phyloP scores from a whole-genome alignment of 176 grass and related monocot species.

The Tillandsia leiboldiana region DNA sequence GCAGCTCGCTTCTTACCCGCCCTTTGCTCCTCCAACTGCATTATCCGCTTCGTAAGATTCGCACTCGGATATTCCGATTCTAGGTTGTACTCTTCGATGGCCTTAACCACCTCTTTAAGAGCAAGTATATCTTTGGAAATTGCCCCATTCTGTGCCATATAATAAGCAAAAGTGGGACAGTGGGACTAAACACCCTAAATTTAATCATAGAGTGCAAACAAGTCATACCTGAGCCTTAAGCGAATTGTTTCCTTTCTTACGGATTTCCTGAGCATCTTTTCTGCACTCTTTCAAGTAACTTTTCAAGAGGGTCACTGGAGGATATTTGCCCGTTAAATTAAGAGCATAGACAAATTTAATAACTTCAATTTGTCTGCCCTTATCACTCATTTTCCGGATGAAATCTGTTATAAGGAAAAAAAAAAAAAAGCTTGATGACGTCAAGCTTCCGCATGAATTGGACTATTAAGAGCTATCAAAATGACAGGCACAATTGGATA shows the following conservation, averaged over 20 bases:
- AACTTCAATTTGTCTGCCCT: slow-evolving; percentile 41
- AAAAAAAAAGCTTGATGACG: slow-evolving; percentile 7
- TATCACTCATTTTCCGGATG: slow-evolving; percentile 37
- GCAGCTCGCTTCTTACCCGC: slow-evolving; percentile 2
- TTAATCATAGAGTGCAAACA: slow-evolving; percentile 2
- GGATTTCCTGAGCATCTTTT: slow-evolving; percentile 42
- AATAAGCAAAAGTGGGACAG: slow-evolving; percentile 16
- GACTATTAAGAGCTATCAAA: too few species aligned
- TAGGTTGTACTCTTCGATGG: slow-evolving; percentile 41
- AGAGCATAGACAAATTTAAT: slow-evolving; percentile 59
- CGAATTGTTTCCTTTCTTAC: slow-evolving; percentile 31
- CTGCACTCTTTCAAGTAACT: slow-evolving; percentile 37
- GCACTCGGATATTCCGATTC: slow-evolving; percentile 36
- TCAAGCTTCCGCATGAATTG: slow-evolving; percentile 9
- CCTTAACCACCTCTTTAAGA: slow-evolving; percentile 39
- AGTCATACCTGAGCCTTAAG: slow-evolving; percentile 34
- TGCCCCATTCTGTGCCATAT: slow-evolving; percentile 29
- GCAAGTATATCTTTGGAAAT: slow-evolving; percentile 35
- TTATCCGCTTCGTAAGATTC: slow-evolving; percentile 30
- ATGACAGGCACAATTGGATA: too few species aligned
- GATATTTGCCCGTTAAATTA: slow-evolving; percentile 35
- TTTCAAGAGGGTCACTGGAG: slow-evolving; percentile 37
- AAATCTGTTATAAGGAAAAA: slow-evolving; percentile 41
- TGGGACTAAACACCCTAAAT: background rate
- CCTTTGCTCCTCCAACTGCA: slow-evolving; percentile 24